Evolutionary conservation across 352 stramenopile species (phyloP).

Genomic region (Phytopythium helicoides): DNA sequence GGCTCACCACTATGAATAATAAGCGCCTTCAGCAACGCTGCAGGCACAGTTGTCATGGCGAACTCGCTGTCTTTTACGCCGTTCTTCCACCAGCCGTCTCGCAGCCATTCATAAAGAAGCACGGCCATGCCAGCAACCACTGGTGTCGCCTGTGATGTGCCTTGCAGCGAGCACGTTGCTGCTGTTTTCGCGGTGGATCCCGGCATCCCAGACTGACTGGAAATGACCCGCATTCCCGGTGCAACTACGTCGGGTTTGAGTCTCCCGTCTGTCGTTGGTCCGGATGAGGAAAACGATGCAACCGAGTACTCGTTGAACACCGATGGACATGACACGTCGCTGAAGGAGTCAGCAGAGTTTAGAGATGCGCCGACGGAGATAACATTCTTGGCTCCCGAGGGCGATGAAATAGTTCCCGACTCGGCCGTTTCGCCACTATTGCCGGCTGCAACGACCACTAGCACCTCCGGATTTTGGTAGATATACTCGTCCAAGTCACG

Average conservation of each 20-base stretch:
- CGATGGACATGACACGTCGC: conserved; percentile 37
- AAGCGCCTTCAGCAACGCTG: conserved; percentile 80
- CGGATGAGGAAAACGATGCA: conserved; percentile 80
- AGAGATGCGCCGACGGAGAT: conserved; percentile 81
- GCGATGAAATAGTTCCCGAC: conserved; percentile 74
- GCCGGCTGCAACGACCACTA: conserved; percentile 87
- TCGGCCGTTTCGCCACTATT: conserved; percentile 81
- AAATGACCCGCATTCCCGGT: conserved; percentile 79
- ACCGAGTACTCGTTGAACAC: conserved; percentile 78
- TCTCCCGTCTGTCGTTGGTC: conserved; percentile 76
- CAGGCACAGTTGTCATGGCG: conserved; percentile 54
- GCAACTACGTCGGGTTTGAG: conserved; percentile 89
- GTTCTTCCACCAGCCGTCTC: conserved; percentile 77
- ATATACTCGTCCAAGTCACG: conserved; percentile 79
- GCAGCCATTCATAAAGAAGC: conserved; percentile 86
- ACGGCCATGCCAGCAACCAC: conserved; percentile 76
- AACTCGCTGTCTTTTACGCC: conserved; percentile 51
- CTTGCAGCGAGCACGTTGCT: conserved; percentile 67
- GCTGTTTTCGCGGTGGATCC: conserved; percentile 52
- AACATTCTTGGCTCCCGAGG: conserved; percentile 81
- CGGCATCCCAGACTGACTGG: conserved; percentile 58
- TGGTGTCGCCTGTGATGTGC: conserved; percentile 85
- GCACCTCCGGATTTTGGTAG: conserved; percentile 80
- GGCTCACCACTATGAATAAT: conserved; percentile 73
- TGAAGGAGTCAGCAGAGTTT: conserved; percentile 54